A percentile compares a stretch with the other conserved stretches of the same genome.
Conservation (phyloP, 176 grass and related monocot species). For the Pharus latifolius region DNA sequence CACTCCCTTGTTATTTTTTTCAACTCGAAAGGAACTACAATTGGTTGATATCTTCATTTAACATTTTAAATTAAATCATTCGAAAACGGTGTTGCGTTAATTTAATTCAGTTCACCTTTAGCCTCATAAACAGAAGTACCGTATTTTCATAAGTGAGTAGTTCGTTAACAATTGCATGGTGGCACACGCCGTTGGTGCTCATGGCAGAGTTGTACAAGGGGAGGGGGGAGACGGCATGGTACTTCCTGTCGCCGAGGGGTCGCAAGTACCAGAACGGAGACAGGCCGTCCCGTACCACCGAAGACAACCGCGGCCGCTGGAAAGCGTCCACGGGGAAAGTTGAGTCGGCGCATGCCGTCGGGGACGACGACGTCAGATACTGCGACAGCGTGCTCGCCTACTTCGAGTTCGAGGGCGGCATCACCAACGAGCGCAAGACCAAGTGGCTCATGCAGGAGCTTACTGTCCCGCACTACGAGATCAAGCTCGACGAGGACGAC, state of each 20-base stretch:
- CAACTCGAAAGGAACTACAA: too few relatives aligned
- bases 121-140: too few relatives aligned
- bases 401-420: neutral
- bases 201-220: conserved; percentile 4
- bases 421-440: conserved; percentile 3
- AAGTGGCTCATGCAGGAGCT: conserved; percentile 35
- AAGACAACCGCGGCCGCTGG: conserved; percentile 22
- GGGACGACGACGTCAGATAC: neutral
- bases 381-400: neutral
- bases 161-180: neutral
- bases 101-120: too few relatives aligned
- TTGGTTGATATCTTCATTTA: too few relatives aligned
- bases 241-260: conserved; percentile 27
- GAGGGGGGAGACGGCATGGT: neutral
- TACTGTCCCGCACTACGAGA: neutral
- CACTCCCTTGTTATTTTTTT: too few relatives aligned
- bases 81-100: too few relatives aligned
- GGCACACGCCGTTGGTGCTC: neutral
- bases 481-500: neutral
- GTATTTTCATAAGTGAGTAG: too few relatives aligned
- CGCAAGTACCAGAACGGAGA: conserved; percentile 8
- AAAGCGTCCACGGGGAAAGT: conserved; percentile 6
- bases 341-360: neutral
- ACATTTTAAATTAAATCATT: too few relatives aligned
- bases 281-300: conserved; percentile 13